Base-by-base conservation (phyloP, 768 basidiomycete species). In the Termitomyces sp. region DNA sequence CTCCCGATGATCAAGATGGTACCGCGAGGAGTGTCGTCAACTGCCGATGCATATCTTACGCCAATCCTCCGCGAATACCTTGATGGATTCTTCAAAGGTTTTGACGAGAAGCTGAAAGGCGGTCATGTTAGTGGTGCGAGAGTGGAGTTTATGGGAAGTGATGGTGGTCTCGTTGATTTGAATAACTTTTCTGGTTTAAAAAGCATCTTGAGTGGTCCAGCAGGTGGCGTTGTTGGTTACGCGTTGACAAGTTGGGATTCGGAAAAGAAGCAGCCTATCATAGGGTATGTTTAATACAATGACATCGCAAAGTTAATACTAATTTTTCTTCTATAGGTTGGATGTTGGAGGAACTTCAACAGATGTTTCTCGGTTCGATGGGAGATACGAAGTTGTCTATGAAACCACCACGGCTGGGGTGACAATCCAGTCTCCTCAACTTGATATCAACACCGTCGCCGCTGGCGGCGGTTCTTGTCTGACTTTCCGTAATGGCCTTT, bases 281-380 rank as follows among this genome's bases (percentile, higher is more conserved):
- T 97, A 57, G 93, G 93, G 88, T 91, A 67, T 16, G 86, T 78
- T 24, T 56, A 37, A 46, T 44, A 3, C 9, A 32, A 18, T 22
- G 48, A 63, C 22, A 10, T 43, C 50, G 37, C 58, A 6, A 14
- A 40, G 10, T 4, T 2, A 2, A 20, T n/a, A 20, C 32, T 55
- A 3, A 46, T 18, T 54, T 57, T 20, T 8, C 39, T 36, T 32
- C 1, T 32, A 22, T 24, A 94, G 92, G 7, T 75, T 95, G 57
- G 93, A 95, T 62, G 90, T 95, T n/a, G 94, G 95, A 4, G 95
- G 95, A 14, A 98, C 96, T 0, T 93, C 91, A 0, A 97, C 95
- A 0, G 95, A 98, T 67, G 95, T 97, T 3, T 96, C 94, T 6
- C 84, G 96, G 34, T 98, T 89, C 68, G 89, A 90, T 18, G 96